Base-by-base conservation (phyloP, 2,329 filamentous ascomycete genomes). In the Colletotrichum neosansevieriae region DNA sequence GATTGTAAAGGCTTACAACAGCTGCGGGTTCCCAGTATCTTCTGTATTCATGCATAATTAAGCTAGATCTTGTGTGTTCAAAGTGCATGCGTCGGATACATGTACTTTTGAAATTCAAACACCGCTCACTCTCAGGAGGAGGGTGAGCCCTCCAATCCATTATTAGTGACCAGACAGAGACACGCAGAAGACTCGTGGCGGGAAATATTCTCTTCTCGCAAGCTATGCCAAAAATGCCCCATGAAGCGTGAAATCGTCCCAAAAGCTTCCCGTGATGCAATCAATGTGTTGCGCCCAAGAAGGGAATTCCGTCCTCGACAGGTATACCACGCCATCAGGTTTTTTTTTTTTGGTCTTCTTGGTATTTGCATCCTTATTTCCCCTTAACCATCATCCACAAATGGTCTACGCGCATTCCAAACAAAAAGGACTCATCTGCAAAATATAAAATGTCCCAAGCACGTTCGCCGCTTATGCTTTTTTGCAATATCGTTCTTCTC, bases 181-280 rank as follows among this genome's bases (percentile, higher is more conserved):
- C 6, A 29, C 29, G 29, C 29, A 29, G 29, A 9, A 21, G 21
- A 29, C 9, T 7, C 29, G 29, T 3, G 29, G 29, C 34, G 45
- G 44, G 29, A 47, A 21, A 49, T 38, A 5, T 59, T 59, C 32
- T 65, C 36, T 68, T 68, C 60, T 68, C 56, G 44, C 57, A 67
- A 62, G 62, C 50, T 56, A 61, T 69, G 50, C 66, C 42, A 15
- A 32, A 57, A 38, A 42, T 6, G 44, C 42, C 34, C 32, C 50
- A 6, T 44, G 21, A 45, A 57, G 4, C 34, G 56, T 21, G 36
- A 21, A n/a, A 63, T n/a, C 36, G 36, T 13, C 36, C 29, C 4
- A 44, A 12, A 21, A 11, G 42, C 32, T 44, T 10, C 4, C 15
- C 19, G 13, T 36, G 5, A 60, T 65, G 62, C 56, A 29, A 60